A percentile compares a stretch with the other conserved stretches of the same genome.
Evolutionary conservation across 176 grass and related monocot genomes (phyloP).

Genomic region (Luzula sylvatica): DNA sequence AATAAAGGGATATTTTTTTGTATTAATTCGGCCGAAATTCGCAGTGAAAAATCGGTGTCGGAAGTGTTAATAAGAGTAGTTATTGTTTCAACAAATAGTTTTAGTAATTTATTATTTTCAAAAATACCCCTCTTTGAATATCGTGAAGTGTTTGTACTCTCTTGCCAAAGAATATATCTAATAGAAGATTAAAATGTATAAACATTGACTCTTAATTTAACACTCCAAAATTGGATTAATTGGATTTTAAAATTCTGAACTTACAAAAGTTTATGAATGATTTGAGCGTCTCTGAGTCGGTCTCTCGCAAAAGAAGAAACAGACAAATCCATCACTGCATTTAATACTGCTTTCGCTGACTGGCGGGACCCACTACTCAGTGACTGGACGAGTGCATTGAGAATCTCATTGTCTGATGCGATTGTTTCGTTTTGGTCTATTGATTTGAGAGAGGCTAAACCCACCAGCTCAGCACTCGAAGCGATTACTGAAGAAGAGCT

Average conservation of each 20-base stretch:
- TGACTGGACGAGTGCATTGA: background rate
- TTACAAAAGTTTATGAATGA: background rate
- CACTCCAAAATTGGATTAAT: too few species aligned
- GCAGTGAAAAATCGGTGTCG: constrained; percentile 4
- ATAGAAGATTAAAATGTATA: background rate
- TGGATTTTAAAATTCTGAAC: background rate
- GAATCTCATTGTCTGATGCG: background rate
- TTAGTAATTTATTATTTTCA: constrained; percentile 15
- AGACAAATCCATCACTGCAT: constrained; percentile 10
- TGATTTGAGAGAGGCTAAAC: background rate
- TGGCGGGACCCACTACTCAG: background rate
- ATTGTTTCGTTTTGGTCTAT: background rate
- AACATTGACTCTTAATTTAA: background rate
- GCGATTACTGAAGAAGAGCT: background rate
- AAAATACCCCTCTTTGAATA: background rate
- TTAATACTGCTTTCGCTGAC: background rate
- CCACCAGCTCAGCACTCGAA: background rate
- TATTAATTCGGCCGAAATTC: constrained; percentile 25
- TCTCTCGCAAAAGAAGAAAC: constrained; percentile 1
- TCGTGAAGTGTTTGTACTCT: background rate
- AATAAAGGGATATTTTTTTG: constrained; percentile 28
- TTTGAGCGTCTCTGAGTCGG: background rate
- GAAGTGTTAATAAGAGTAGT: constrained; percentile 52
- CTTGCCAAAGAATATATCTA: constrained; percentile 6
- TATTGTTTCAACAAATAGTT: constrained; percentile 30